Conservation (phyloP, 805 yeast species). For the Wickerhamomyces canadensis region DNA sequence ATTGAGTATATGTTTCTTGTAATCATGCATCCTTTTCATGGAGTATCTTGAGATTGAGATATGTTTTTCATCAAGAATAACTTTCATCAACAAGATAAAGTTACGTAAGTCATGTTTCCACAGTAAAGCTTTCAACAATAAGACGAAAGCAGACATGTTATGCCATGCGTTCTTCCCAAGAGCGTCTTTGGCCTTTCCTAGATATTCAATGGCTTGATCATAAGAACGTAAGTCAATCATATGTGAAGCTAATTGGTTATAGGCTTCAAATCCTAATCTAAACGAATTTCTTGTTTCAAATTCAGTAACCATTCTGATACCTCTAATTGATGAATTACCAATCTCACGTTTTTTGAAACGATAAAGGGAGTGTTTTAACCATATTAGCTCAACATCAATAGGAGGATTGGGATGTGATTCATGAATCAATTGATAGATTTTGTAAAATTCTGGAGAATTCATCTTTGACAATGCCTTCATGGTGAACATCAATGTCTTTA, state of each 20-base stretch:
- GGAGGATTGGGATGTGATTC: conserved; percentile 10
- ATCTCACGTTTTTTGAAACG: background rate
- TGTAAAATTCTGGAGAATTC: conserved; percentile 8
- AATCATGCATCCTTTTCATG: background rate
- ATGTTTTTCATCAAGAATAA: background rate
- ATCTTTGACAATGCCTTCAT: conserved; percentile 8
- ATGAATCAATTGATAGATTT: conserved; percentile 12
- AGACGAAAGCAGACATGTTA: background rate
- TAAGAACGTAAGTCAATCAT: background rate
- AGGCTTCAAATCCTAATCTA: background rate
- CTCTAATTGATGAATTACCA: conserved; percentile 1
- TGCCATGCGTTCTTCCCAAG: background rate
- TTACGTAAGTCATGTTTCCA: background rate
- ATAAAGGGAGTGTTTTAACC: conserved; percentile 3
- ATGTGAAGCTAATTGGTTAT: background rate
- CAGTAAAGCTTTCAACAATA: background rate
- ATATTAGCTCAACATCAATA: conserved; percentile 9
- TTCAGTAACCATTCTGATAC: background rate
- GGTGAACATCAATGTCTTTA: conserved; percentile 5
- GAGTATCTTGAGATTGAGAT: background rate
- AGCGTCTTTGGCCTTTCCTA: background rate
- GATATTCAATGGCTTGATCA: background rate
- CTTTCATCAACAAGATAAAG: background rate
- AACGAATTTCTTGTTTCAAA: background rate
- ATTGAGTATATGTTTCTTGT: conserved; percentile 1